Evolutionary conservation across 2,329 filamentous ascomycete genomes (phyloP).

Genomic region (Aspergillus vadensis): DNA sequence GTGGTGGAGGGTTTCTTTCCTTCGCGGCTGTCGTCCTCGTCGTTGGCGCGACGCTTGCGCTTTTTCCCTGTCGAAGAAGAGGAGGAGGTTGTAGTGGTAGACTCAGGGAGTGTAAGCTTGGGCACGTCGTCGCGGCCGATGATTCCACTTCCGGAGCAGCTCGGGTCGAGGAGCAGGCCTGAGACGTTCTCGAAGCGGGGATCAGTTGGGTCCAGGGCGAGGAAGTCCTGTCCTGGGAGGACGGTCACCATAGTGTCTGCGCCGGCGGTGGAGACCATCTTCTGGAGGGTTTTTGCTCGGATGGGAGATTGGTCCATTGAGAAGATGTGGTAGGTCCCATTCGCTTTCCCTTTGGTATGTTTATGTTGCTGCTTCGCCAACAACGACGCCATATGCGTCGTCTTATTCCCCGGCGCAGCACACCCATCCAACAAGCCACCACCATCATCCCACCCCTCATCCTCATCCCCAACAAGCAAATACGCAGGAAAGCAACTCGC

Average conservation of each 20-base stretch:
- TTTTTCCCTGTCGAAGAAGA: slow-evolving; percentile 39
- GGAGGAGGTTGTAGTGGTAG: slow-evolving; percentile 2
- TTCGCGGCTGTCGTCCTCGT: slow-evolving; percentile 18
- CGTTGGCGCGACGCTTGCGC: slow-evolving; percentile 39
- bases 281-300: slow-evolving; percentile 74
- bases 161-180: slow-evolving; percentile 84
- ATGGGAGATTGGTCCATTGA: slow-evolving; percentile 43
- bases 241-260: slow-evolving; percentile 68
- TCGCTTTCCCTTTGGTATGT: slow-evolving; percentile 24
- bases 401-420: slow-evolving; percentile 95
- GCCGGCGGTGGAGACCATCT: slow-evolving; percentile 80
- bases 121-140: slow-evolving; percentile 82
- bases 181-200: slow-evolving; percentile 69
- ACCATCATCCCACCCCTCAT: slow-evolving; percentile 53
- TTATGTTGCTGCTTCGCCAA: slow-evolving; percentile 16
- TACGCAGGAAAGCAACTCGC: slow-evolving; percentile 96
- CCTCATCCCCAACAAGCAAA: slow-evolving; percentile 66
- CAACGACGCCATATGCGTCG: slow-evolving; percentile 85
- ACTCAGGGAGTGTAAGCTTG: slow-evolving; percentile 61
- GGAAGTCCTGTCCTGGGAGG: slow-evolving; percentile 76
- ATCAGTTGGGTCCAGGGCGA: slow-evolving; percentile 69
- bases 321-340: slow-evolving; percentile 51
- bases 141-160: slow-evolving; percentile 94
- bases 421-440: slow-evolving; percentile 90
- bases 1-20: neutral